These are phyloP conservation scores for Solanum chiquidenum DNA, from an alignment of 257 asterid genomes.

Conservation along the genomic window DNA sequence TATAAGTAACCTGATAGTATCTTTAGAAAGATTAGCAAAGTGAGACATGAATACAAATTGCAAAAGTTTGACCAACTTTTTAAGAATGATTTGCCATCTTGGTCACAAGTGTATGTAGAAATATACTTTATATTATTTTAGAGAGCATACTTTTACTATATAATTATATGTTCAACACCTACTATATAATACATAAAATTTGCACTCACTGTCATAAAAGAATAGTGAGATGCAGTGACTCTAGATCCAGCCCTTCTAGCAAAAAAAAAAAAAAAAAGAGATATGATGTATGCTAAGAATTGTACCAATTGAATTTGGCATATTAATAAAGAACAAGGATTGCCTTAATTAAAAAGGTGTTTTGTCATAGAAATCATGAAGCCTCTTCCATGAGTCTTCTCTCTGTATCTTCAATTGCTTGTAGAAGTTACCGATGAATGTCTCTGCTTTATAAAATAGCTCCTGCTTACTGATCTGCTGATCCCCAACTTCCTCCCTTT, in stretches of 20 bases:
- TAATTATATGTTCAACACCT: neutral
- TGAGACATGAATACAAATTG: neutral
- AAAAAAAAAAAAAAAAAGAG: neutral
- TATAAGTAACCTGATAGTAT: neutral
- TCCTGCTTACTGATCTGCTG: conserved; percentile 23
- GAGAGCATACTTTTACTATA: neutral
- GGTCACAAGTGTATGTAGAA: neutral
- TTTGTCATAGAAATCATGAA: conserved; percentile 20
- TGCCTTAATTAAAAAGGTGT: neutral
- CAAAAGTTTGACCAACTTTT: neutral
- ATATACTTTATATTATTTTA: neutral
- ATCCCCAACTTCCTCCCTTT: conserved; percentile 10
- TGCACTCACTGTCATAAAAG: neutral
- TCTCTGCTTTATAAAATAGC: conserved; percentile 48
- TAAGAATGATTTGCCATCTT: neutral
- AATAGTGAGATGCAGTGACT: neutral
- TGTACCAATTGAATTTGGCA: neutral
- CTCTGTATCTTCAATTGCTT: conserved; percentile 58
- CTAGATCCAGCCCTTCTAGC: neutral
- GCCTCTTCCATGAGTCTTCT: conserved; percentile 38
- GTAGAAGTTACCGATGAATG: conserved; percentile 51
- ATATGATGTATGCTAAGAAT: neutral
- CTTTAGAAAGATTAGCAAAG: neutral
- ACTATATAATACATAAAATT: neutral
- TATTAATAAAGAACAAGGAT: neutral